Base-by-base conservation (phyloP, 2,329 filamentous ascomycete species). In the Penicillium decumbens region DNA sequence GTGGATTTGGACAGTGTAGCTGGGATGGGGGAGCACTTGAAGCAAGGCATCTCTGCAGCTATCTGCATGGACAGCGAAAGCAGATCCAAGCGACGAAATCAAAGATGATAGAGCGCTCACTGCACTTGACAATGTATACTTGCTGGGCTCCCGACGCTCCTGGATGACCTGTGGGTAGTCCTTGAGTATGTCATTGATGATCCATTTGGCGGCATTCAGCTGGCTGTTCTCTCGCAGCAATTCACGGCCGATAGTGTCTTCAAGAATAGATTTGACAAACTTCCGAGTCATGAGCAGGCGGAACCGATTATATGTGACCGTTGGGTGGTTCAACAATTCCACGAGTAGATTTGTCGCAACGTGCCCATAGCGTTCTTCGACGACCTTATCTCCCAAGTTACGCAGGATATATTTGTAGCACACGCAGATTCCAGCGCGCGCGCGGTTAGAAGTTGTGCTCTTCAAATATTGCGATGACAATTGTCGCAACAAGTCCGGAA, bases 1-100 rank as follows among this genome's bases (percentile, higher is more conserved):
- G 62, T 93, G 87, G 3, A 97, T 84, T 65, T 98, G 93, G 2
- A 98, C 93, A 4, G 90, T 93, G 69, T 97, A 97, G 70, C 89
- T 96, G 0, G 91, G 89, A 69, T 98, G 93, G 61, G 95, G 89
- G 24, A 97, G 76, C 5, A 95, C 88, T 67, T 96, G 90, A 33
- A 97, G 76, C 28, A 98, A 75, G 3, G 87, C 87, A 67, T 98
- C 93, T 43, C 92, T 82, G 65, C 89, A 95, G 12, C 79, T 68
- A 56, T 98, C 95, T 6, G 89, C 87, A 59, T 96, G 83, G 45
- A 76, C 77, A 54, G 84, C 88, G 29, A 88, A 81, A 2, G 91
- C 91, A 18, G 92, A 92, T 3, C 91, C 92, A 3, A 98, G 77
- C 0, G 82, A 86, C 35, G 79, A 77, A 53, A 96, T 87, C 29